A percentile compares a stretch with the other conserved stretches of the same genome.
These are phyloP conservation scores for Tricholoma saponaceum DNA, from an alignment of 768 basidiomycete species.

Conservation along the genomic window DNA sequence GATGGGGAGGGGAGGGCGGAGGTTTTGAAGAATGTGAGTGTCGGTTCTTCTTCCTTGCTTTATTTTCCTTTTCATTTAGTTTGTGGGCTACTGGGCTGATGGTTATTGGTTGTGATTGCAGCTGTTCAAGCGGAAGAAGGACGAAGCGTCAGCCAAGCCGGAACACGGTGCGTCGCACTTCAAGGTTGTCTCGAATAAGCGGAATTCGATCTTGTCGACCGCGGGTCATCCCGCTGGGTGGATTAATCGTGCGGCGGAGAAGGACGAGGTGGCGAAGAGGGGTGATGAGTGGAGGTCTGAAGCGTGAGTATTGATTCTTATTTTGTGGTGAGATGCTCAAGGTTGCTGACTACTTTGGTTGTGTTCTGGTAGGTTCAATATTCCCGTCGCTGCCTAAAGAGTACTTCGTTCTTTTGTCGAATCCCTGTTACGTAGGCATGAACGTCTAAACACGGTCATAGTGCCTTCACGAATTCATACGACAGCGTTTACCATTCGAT, in stretches of 20 bases:
- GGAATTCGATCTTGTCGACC: constrained; percentile 61
- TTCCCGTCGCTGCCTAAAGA: neutral
- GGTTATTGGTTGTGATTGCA: constrained; percentile 15
- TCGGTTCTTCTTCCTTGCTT: neutral
- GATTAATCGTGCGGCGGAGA: constrained; percentile 55
- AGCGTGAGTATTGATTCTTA: constrained; percentile 26
- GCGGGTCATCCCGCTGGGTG: constrained; percentile 68
- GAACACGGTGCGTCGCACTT: constrained; percentile 35
- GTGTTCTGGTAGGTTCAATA: neutral
- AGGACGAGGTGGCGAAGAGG: constrained; percentile 25
- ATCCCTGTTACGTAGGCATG: neutral
- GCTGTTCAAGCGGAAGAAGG: constrained; percentile 59
- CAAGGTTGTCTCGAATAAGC: constrained; percentile 73
- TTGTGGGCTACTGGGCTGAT: constrained; percentile 1
- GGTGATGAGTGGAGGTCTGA: constrained; percentile 40
- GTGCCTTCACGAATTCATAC: neutral
- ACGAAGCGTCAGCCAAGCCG: constrained; percentile 25
- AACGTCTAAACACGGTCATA: too few relatives aligned
- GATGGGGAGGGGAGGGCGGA: constrained; percentile 32
- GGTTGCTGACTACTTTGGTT: neutral
- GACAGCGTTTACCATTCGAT: too few relatives aligned
- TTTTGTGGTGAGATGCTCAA: neutral
- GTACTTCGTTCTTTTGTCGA: neutral
- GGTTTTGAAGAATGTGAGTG: constrained; percentile 55
- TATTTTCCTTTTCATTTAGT: too few relatives aligned